A percentile compares a stretch with the other conserved stretches of the same genome.
Evolutionary conservation across 305 asterid species (phyloP).

Genomic region (Plantago coronopus): DNA sequence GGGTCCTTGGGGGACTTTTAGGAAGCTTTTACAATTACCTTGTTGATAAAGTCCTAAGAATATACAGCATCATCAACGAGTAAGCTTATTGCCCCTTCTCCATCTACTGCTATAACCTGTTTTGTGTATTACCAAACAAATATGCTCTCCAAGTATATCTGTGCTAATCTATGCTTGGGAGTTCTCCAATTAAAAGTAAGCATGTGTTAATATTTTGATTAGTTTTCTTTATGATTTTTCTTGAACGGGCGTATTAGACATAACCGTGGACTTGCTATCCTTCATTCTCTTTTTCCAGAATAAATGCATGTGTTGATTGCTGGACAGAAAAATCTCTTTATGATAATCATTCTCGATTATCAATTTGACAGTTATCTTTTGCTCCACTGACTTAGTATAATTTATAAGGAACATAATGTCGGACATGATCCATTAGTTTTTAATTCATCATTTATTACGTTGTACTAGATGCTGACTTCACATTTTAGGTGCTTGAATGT

Average conservation of each 20-base stretch:
- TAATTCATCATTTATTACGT: too few relatives aligned
- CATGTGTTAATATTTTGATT: constrained; percentile 1
- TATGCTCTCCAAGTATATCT: neutral
- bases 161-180: neutral
- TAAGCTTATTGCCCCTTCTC: constrained; percentile 33
- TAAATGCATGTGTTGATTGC: too few relatives aligned
- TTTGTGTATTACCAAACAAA: constrained; percentile 12
- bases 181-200: neutral
- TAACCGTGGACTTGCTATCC: neutral
- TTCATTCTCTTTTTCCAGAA: too few relatives aligned
- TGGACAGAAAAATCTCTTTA: too few relatives aligned
- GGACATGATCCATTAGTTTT: too few relatives aligned
- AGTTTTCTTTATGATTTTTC: neutral
- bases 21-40: constrained; percentile 81
- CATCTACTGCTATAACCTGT: constrained; percentile 4
- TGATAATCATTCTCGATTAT: too few relatives aligned
- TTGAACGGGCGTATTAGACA: constrained; percentile 6
- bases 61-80: constrained; percentile 78
- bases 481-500: too few relatives aligned
- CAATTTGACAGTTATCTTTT: too few relatives aligned
- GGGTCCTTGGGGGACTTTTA: constrained; percentile 80
- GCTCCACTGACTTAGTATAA: too few relatives aligned
- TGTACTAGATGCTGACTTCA: too few relatives aligned
- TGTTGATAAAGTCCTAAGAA: constrained; percentile 75
- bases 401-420: too few relatives aligned